Evolutionary conservation across 306 rosid genomes (phyloP), one percentile per base, ranked within the genome.

Genomic region (Vigna nakashimae): DNA sequence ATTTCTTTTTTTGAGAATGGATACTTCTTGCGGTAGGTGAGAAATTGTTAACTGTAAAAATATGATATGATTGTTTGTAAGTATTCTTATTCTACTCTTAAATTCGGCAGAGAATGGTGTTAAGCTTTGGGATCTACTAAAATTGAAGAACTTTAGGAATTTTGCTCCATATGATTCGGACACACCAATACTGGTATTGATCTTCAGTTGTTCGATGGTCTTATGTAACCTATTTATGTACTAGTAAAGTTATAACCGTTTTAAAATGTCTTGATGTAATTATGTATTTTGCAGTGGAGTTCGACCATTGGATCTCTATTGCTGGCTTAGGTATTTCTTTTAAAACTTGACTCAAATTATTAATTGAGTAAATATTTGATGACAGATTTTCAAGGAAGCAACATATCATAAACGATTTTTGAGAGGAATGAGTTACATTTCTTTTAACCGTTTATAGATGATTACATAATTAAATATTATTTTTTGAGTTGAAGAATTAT

Each of bases 1-100:
- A 92, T 94, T 68, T 92, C 98, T 20, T 94, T 92, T 80, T 94
- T 97, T 32, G 98, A 94, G 89, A 94, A 94, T 80, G 98, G 98
- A 38, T 94, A 94, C 87, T 94, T 89, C 96, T 94, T 75, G 98
- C 98, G 86, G 98, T 94, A 88, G 15, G 98, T 84, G 43, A 30
- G 12, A 66, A 12, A 51, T 42, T 82, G 9, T 64, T 16, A 36
- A 65, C 52, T 4, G 66, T 70, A 53, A 43, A 56, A 11, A 30
- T 38, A 58, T 71, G 42, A 57, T 34, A 34, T 53, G 46, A 40
- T 78, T 69, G 17, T 55, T 20, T 12, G 13, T 60, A 42, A 13
- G 22, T 67, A 58, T 52, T 69, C 81, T 85, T 73, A 82, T 65
- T 12, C 20, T 79, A 72, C 36, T 67, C 42, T 53, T 81, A 56